Evolutionary conservation across 805 yeast genomes (phyloP).

Genomic region (Diddensiella caesifluorescens): DNA sequence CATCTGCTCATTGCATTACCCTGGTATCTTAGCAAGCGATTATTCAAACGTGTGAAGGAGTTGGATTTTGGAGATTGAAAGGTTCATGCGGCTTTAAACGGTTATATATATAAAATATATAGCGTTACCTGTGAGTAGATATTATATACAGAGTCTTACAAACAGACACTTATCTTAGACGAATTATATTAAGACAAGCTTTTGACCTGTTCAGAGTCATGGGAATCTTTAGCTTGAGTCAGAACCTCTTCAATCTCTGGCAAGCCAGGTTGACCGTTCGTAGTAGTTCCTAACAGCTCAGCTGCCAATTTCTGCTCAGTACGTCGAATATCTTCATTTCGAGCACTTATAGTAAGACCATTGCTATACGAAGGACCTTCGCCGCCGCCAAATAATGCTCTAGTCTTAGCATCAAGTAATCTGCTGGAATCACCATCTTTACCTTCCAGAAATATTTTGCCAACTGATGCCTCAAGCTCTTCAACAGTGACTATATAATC

Average conservation of each 20-base stretch:
- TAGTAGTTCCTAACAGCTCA: slow-evolving; percentile 24
- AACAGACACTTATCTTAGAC: no score
- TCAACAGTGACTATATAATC: slow-evolving; percentile 69
- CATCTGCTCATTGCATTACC: slow-evolving; percentile 21
- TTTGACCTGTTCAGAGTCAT: no score
- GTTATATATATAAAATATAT: no score
- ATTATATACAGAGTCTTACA: no score
- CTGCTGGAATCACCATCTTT: slow-evolving; percentile 13
- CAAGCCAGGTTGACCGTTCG: slow-evolving; percentile 26
- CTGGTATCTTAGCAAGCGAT: background rate
- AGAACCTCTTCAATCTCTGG: slow-evolving; percentile 28
- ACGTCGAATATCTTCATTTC: slow-evolving; percentile 3
- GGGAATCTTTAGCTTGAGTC: background rate
- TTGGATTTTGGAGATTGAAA: no score
- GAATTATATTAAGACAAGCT: no score
- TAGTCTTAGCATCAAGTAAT: background rate
- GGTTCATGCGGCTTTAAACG: no score
- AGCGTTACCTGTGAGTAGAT: no score
- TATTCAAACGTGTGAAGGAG: no score
- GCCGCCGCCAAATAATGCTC: background rate
- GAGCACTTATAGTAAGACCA: slow-evolving; percentile 2
- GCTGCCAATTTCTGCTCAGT: slow-evolving; percentile 14
- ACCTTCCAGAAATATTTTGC: slow-evolving; percentile 42
- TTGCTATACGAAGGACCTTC: background rate
- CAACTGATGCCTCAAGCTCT: slow-evolving; percentile 53